These are phyloP conservation scores for Beauveria sp. DNA, from an alignment of 2,329 filamentous ascomycete species.

Conservation along the genomic window DNA sequence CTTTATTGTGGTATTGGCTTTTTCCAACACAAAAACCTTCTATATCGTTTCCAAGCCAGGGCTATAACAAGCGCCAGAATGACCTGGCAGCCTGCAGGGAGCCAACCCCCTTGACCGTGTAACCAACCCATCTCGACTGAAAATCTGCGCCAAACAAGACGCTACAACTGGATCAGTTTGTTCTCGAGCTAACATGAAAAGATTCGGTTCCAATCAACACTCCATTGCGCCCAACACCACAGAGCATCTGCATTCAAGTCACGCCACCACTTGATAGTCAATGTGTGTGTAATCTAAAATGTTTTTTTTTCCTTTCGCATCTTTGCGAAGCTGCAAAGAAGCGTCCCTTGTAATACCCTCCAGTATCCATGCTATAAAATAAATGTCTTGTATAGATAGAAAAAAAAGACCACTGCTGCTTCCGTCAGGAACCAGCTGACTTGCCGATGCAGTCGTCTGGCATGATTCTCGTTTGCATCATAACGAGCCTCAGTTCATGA, in stretches of 20 bases:
- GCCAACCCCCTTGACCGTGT: too few relatives aligned
- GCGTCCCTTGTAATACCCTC: not conserved
- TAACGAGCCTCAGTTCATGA: not conserved
- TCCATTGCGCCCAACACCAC: not conserved
- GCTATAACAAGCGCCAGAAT: too few relatives aligned
- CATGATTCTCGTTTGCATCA: not conserved
- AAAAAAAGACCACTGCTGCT: not conserved
- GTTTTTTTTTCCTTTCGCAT: not conserved
- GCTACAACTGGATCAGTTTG: too few relatives aligned
- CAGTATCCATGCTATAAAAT: constrained; percentile 6
- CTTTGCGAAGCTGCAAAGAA: not conserved
- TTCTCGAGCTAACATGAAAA: too few relatives aligned
- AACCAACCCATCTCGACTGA: too few relatives aligned
- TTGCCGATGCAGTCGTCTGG: not conserved
- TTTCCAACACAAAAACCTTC: too few relatives aligned
- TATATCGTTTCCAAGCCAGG: too few relatives aligned
- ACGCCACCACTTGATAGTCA: not conserved
- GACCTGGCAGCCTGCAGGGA: too few relatives aligned
- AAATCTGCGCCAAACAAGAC: too few relatives aligned
- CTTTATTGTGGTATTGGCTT: too few relatives aligned
- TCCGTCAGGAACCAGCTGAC: not conserved
- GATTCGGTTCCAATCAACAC: not conserved
- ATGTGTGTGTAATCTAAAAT: not conserved
- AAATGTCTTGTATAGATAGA: constrained; percentile 2
- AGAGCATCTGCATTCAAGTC: not conserved